These are phyloP conservation scores for Cocos nucifera DNA, from an alignment of 176 grass and related monocot species.

Conservation along the genomic window DNA sequence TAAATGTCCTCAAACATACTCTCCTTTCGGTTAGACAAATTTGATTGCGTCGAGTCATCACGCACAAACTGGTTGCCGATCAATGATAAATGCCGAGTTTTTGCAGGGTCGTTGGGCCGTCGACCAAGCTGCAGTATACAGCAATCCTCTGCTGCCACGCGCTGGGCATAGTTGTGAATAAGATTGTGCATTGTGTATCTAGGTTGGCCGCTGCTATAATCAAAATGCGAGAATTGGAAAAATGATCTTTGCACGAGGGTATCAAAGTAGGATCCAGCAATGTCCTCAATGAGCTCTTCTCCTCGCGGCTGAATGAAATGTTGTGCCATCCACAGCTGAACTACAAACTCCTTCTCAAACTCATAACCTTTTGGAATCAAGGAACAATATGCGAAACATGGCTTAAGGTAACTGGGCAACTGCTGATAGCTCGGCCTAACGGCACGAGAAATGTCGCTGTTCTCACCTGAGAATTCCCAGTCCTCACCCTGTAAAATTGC, in stretches of 20 bases:
- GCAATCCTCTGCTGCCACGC: conserved; percentile 18
- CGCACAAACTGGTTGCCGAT: background rate
- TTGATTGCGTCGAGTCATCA: background rate
- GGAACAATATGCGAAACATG: conserved; percentile 40
- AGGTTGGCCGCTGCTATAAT: background rate
- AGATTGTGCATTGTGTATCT: conserved; percentile 16
- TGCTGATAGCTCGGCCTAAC: conserved; percentile 22
- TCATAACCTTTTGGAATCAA: conserved; percentile 16
- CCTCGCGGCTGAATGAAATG: conserved; percentile 5
- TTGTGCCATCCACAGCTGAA: conserved; percentile 47
- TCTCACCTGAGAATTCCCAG: background rate
- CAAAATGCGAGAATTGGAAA: conserved; percentile 1
- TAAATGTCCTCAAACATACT: conserved; percentile 6
- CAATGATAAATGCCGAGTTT: conserved; percentile 22
- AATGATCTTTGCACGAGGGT: conserved; percentile 20
- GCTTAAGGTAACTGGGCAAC: conserved; percentile 28
- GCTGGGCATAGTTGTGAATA: background rate
- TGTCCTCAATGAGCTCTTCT: conserved; percentile 6
- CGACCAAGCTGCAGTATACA: conserved; percentile 7
- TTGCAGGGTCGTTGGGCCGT: background rate
- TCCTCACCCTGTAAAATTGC: background rate
- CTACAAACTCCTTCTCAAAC: conserved; percentile 33
- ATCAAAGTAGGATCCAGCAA: conserved; percentile 17
- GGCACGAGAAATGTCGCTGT: background rate
- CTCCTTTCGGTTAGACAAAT: background rate